These are phyloP conservation scores for Ganoderma sinense DNA, from an alignment of 1,284 basidiomycete species.

Conservation along the genomic window DNA sequence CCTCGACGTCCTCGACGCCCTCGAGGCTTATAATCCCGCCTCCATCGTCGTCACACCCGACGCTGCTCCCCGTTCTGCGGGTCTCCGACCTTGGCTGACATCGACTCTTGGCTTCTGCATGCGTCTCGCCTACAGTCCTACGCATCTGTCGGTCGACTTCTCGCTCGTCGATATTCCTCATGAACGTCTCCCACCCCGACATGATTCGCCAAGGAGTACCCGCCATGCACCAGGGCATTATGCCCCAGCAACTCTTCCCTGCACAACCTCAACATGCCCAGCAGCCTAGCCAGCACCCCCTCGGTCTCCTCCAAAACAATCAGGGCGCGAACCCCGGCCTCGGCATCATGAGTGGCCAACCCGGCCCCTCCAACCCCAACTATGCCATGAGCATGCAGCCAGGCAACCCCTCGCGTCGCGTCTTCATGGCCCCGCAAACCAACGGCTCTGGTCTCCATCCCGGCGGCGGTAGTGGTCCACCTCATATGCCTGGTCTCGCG, in stretches of 20 bases:
- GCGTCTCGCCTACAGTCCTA: slow-evolving; percentile 29
- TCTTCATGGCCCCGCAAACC: slow-evolving; percentile 43
- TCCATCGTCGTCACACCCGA: slow-evolving; percentile 25
- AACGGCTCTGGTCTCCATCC: slow-evolving; percentile 44
- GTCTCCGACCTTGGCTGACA: background rate
- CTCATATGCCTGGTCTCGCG: slow-evolving; percentile 49
- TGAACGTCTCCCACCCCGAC: slow-evolving; percentile 46
- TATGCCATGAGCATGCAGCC: slow-evolving; percentile 33
- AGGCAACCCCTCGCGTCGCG: slow-evolving; percentile 28
- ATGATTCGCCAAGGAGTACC: slow-evolving; percentile 55
- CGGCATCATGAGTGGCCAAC: slow-evolving; percentile 43
- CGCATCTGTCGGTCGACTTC: slow-evolving; percentile 21
- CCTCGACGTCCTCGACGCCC: slow-evolving; percentile 34
- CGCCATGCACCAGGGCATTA: slow-evolving; percentile 48
- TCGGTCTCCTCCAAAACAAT: slow-evolving; percentile 49
- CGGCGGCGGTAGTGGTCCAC: slow-evolving; percentile 41
- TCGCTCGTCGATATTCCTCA: slow-evolving; percentile 24
- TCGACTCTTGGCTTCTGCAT: slow-evolving; percentile 28
- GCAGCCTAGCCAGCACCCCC: slow-evolving; percentile 43
- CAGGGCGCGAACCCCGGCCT: slow-evolving; percentile 47
- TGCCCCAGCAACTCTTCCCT: slow-evolving; percentile 49
- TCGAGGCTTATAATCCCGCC: slow-evolving; percentile 25
- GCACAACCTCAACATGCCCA: slow-evolving; percentile 47
- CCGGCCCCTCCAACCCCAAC: slow-evolving; percentile 30
- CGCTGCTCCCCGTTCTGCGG: slow-evolving; percentile 11